Percentiles rank a stretch among this genome's conserved stretches.
Evolutionary conservation across 805 yeast species (phyloP).

Genomic region (Saturnispora sekii): DNA sequence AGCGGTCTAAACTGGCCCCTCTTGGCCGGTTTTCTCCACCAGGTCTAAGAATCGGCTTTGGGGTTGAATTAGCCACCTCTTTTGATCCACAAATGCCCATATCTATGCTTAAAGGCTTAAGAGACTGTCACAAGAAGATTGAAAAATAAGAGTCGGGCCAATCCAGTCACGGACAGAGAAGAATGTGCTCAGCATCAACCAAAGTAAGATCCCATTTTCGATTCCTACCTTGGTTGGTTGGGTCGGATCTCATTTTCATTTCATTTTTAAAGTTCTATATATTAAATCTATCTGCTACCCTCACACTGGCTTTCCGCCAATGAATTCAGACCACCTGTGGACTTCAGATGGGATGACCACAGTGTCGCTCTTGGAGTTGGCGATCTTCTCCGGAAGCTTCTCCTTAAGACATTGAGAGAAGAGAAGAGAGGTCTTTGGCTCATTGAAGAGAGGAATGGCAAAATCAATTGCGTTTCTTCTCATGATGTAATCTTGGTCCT

Average conservation of each 20-base stretch:
- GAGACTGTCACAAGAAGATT: neutral
- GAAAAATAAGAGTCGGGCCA: neutral
- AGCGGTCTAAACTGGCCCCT: neutral
- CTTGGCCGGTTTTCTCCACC: neutral
- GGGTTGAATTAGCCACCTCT: conserved; percentile 6
- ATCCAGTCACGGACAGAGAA: neutral
- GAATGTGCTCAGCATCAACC: neutral
- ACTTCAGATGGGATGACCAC: conserved; percentile 77
- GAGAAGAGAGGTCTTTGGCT: conserved; percentile 83
- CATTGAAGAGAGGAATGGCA: conserved; percentile 92
- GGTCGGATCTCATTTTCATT: neutral
- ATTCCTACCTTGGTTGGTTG: neutral
- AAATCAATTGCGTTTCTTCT: conserved; percentile 98
- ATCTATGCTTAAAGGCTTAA: neutral
- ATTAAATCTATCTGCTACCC: neutral
- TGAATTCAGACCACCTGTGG: conserved; percentile 91
- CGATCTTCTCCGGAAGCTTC: conserved; percentile 51
- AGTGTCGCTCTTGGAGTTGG: conserved; percentile 30
- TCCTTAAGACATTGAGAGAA: conserved; percentile 76
- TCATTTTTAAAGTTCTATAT: neutral
- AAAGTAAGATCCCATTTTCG: no score
- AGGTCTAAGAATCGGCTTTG: neutral
- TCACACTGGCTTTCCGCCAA: conserved; percentile 85
- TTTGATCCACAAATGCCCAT: conserved; percentile 17
- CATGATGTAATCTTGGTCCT: conserved; percentile 93